Conservation (phyloP, 352 stramenopile genomes). For the Globisporangium parvum region DNA sequence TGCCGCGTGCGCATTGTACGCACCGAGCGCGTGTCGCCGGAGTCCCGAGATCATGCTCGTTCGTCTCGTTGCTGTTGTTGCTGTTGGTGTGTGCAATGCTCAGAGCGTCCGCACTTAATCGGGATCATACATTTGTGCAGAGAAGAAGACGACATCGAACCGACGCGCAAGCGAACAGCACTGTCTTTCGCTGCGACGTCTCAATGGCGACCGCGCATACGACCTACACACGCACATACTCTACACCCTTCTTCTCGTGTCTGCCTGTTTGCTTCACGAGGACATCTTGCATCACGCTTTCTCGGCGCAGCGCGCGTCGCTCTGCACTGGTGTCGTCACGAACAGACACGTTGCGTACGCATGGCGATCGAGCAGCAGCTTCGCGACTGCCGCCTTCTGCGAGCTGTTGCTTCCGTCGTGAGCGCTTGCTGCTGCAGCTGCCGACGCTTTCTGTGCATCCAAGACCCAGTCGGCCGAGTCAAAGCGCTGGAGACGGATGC, state of each 20-base stretch:
- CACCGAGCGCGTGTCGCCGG: constrained; percentile 37
- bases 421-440: neutral
- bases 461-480: constrained; percentile 71
- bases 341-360: constrained; percentile 43
- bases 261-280: neutral
- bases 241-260: neutral
- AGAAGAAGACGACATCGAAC: no score
- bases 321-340: constrained; percentile 27
- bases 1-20: neutral
- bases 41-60: constrained; percentile 6
- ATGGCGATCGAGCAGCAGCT: constrained; percentile 57
- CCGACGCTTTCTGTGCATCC: constrained; percentile 14
- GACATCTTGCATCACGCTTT: constrained; percentile 13
- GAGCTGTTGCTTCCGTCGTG: neutral
- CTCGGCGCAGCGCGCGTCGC: constrained; percentile 11
- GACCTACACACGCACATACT: no score
- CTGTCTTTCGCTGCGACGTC: no score
- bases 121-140: no score
- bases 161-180: no score
- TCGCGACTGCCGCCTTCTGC: constrained; percentile 24
- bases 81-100: neutral
- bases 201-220: no score
- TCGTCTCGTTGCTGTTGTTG: neutral
- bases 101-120: no score
- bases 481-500: constrained; percentile 59